Conservation (phyloP, 208 protist species). For the Acanthamoeba sp. region DNA sequence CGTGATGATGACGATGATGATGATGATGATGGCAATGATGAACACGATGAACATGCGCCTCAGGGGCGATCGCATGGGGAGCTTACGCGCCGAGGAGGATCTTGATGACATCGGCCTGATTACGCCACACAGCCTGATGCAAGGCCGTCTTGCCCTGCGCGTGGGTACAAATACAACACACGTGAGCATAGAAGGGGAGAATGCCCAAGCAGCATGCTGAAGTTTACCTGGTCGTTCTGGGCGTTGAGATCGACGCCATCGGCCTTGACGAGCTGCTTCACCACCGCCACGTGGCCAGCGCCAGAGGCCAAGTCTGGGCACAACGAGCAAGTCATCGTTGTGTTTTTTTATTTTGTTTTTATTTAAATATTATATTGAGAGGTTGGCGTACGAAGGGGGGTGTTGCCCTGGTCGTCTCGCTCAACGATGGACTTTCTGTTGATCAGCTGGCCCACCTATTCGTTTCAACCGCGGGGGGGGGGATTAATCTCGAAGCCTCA, state of each 20-base stretch:
- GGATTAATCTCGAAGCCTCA: not conserved
- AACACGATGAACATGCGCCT: not conserved
- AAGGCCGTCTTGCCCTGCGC: slow-evolving; percentile 38
- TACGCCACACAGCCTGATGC: slow-evolving; percentile 60
- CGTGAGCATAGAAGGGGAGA: not conserved
- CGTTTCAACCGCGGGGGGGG: not conserved
- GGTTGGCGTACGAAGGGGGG: slow-evolving; percentile 40
- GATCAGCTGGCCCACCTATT: slow-evolving; percentile 9
- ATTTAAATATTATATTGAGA: not conserved
- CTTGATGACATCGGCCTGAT: slow-evolving; percentile 39
- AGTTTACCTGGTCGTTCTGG: slow-evolving; percentile 27
- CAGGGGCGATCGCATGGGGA: not conserved
- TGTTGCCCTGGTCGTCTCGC: slow-evolving; percentile 54
- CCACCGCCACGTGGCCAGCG: slow-evolving; percentile 50
- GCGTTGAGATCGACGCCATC: slow-evolving; percentile 65
- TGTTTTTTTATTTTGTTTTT: not conserved
- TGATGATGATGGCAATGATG: not conserved
- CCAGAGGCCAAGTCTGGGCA: slow-evolving; percentile 17
- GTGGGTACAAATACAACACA: not conserved
- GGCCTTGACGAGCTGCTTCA: slow-evolving; percentile 50
- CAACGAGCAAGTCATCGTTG: too few species aligned
- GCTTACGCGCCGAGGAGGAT: slow-evolving; percentile 49
- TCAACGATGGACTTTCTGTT: slow-evolving; percentile 25
- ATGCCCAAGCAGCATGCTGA: too few species aligned
- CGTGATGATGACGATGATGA: too few species aligned